Evolutionary conservation across 495 filamentous ascomycete species (phyloP), one percentile per base, ranked within the genome.

Genomic region (Hypoxylon intermedium): DNA sequence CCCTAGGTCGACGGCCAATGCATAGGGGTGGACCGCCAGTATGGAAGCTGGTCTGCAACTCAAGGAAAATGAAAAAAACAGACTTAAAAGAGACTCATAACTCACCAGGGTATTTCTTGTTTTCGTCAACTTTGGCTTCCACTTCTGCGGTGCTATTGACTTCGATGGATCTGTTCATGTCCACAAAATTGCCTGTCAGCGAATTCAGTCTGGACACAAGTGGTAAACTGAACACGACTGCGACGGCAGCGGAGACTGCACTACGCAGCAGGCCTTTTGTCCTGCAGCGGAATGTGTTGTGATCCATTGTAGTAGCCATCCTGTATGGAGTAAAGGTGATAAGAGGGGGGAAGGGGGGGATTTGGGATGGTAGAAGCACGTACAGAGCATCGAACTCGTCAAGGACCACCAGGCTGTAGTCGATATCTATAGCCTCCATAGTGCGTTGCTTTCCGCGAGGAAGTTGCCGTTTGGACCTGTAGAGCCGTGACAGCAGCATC

Each of bases 331-430:
- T 24, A 13, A 6, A 15, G 33, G 36, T 21, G n/a, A 18, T 13
- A 40, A 30, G 19, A 9, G 12, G 23, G 9, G 24, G 11, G 6
- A 16, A 12, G n/a, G 23, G 9, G 34, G 33, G 53, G 36, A 19
- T 53, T 54, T 23, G 45, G 38, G 6, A 53, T 53, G 42, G 56
- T 30, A 59, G 58, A 60, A 68, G 57, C 40, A 63, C 72, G 51
- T 68, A 80, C 77, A 81, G 67, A 28, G 76, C 76, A 63, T 80
- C 79, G 40, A 79, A 79, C 60, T 80, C 77, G 12, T 79, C 75
- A 34, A 74, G 72, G 23, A 73, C 28, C 19, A 79, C 71, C 36
- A 79, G 58, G 48, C 69, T 72, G 50, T 78, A 64, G 28, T 72
- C 58, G 51, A 72, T 61, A 53, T 72, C 55, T 53, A 61, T 69